Conservation (phyloP, 2,329 filamentous ascomycete genomes). For the Phialocephala sp. region DNA sequence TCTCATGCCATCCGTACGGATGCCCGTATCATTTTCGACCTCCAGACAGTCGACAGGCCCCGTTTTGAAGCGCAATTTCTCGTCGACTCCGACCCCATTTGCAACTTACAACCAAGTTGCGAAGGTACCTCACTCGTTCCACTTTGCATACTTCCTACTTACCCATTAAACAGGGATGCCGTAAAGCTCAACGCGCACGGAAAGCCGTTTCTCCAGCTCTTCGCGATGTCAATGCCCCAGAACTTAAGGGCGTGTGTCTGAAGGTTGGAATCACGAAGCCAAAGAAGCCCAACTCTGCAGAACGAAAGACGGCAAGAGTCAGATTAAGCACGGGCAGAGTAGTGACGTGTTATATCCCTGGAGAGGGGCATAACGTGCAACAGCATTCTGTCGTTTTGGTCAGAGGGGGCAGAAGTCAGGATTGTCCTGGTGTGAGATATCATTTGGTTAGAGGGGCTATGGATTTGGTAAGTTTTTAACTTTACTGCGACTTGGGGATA, state of each 20-base stretch:
- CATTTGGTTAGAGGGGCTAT: slow-evolving; percentile 89
- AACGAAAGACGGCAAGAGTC: slow-evolving; percentile 93
- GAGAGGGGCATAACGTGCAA: slow-evolving; percentile 98
- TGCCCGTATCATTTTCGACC: slow-evolving; percentile 23
- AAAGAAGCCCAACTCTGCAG: slow-evolving; percentile 98
- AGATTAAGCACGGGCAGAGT: slow-evolving; percentile 85
- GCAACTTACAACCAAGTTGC: slow-evolving; percentile 43
- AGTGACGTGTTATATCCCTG: slow-evolving; percentile 92
- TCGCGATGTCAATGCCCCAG: slow-evolving; percentile 68
- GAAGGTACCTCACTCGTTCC: slow-evolving; percentile 29
- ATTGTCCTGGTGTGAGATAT: slow-evolving; percentile 98
- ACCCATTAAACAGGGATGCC: slow-evolving; percentile 61
- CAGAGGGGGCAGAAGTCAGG: slow-evolving; percentile 89
- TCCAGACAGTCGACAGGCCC: slow-evolving; percentile 15
- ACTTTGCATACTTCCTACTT: neutral
- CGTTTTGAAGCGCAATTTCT: slow-evolving; percentile 36
- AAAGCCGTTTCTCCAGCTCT: slow-evolving; percentile 90
- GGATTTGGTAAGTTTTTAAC: slow-evolving; percentile 79
- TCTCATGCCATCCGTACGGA: slow-evolving; percentile 35
- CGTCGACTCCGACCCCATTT: slow-evolving; percentile 37
- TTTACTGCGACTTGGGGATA: neutral
- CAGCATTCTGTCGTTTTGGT: slow-evolving; percentile 98
- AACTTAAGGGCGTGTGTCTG: slow-evolving; percentile 94
- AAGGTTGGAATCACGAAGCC: slow-evolving; percentile 93
- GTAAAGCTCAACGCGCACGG: slow-evolving; percentile 78